Evolutionary conservation across 2,329 filamentous ascomycete genomes (phyloP), one percentile per base, ranked within the genome.

Genomic region (Penicillium vulpinum): DNA sequence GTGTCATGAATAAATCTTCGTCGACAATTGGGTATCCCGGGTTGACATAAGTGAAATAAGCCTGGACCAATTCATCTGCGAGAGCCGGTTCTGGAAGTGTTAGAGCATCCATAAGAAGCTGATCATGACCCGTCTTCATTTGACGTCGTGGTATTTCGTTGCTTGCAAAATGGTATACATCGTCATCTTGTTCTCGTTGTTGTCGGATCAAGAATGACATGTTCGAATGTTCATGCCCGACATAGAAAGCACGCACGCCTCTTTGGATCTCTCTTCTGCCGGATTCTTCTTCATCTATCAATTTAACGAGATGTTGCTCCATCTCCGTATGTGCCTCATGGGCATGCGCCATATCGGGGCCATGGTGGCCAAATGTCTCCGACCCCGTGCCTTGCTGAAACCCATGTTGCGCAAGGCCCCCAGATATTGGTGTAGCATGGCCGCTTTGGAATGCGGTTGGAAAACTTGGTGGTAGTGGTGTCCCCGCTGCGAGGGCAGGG

Each of bases 211-310:
- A 70, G 60, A 83, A 83, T 53, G 81, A 81, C 62, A 84, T 75
- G 57, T 84, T 84, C 33, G 82, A 84, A 57, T 82, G 77, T 59
- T 83, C 81, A 54, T 81, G 80, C 7, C 82, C 82, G 43, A 84
- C 81, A 62, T 82, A 84, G 54, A 80, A 81, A 11, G 81, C 77
- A 24, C 81, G 77, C 16, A 80, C 78, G 3, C 75, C 73, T 50
- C 74, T 71, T 35, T 77, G 72, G n/a, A 83, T 82, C 53, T 81
- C 78, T 18, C 77, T 70, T 22, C 73, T 69, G 31, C 75, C 74
- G 24, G 76, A 70, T 21, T 79, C 77, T 47, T 81, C 78, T 41
- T 78, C 75, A 55, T 82, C 79, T 50, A 83, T 78, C 46, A 83
- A 75, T 59, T 82, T 80, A 48, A 80, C 78, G 18, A 83, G 68